phyloP scores from a whole-genome alignment of 2,329 filamentous ascomycete species.

The Macrophomina pseudophaseolina region DNA sequence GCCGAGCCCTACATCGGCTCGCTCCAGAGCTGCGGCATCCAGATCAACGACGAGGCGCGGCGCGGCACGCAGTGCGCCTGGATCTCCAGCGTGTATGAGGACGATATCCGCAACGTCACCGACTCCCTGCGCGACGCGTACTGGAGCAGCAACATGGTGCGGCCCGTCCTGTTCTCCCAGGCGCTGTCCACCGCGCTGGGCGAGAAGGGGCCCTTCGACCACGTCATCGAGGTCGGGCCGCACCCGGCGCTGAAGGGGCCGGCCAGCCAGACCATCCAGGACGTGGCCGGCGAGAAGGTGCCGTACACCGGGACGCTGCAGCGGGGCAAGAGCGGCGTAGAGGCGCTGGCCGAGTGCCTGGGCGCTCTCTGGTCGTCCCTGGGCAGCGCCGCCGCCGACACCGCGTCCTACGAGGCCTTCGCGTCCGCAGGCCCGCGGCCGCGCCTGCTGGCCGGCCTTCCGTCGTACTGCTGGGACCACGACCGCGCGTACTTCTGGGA shows the following conservation, averaged over 20 bases:
- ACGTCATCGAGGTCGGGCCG: slow-evolving; percentile 53
- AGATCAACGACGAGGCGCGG: too few relatives aligned
- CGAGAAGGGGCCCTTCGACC: slow-evolving; percentile 31
- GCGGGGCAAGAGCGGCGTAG: slow-evolving; percentile 31
- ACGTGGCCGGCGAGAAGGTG: background rate
- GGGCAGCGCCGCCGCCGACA: slow-evolving; percentile 29
- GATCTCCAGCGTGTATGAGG: background rate
- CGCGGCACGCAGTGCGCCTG: background rate
- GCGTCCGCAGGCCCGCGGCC: slow-evolving; percentile 1
- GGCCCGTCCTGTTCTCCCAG: slow-evolving; percentile 50
- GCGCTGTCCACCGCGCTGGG: slow-evolving; percentile 29
- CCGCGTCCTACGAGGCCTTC: slow-evolving; percentile 32
- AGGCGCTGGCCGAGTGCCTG: slow-evolving; percentile 5
- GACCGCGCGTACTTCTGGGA: slow-evolving; percentile 31
- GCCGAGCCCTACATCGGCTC: background rate
- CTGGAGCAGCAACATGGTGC: slow-evolving; percentile 54
- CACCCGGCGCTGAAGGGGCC: slow-evolving; percentile 54
- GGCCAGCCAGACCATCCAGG: slow-evolving; percentile 37
- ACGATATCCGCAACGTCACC: background rate
- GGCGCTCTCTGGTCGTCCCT: slow-evolving; percentile 29
- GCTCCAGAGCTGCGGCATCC: background rate
- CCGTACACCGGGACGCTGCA: slow-evolving; percentile 22
- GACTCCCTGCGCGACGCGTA: slow-evolving; percentile 39
- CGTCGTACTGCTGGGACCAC: slow-evolving; percentile 38
- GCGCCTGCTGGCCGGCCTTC: slow-evolving; percentile 31